Percentiles rank a stretch among this genome's conserved stretches.
phyloP scores from a whole-genome alignment of 331 rosid genomes.

The Telfairia occidentalis region DNA sequence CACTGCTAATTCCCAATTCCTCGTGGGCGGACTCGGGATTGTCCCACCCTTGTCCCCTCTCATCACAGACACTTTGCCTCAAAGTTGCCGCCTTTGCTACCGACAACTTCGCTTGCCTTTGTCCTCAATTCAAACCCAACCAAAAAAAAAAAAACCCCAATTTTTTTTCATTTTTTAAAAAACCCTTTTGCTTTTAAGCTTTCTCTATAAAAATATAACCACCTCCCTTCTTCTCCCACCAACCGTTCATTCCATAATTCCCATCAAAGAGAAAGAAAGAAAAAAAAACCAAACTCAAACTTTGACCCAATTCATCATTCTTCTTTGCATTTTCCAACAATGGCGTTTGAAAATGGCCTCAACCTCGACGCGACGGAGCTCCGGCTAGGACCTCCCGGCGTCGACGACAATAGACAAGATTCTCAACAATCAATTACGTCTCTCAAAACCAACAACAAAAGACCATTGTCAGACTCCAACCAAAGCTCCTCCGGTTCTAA shows the following conservation, averaged over 20 bases:
- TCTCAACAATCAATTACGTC: no score
- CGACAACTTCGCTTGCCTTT: conserved; percentile 12
- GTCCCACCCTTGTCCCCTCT: conserved; percentile 11
- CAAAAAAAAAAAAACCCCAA: background rate
- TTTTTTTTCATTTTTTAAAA: background rate
- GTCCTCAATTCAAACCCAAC: conserved; percentile 7
- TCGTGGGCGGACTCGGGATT: background rate
- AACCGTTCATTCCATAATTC: background rate
- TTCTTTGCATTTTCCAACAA: background rate
- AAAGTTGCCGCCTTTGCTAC: conserved; percentile 8
- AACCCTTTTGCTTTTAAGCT: background rate
- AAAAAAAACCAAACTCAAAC: background rate
- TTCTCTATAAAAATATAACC: conserved; percentile 1
- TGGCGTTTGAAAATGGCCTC: conserved; percentile 40
- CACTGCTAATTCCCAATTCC: background rate
- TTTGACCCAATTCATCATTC: background rate
- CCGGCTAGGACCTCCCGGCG: conserved; percentile 67
- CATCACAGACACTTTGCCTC: conserved; percentile 2
- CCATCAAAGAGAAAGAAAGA: background rate
- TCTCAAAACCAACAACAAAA: conserved; percentile 20
- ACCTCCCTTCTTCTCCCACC: background rate
- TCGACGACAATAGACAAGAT: conserved; percentile 26
- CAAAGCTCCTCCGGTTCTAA: background rate
- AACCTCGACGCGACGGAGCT: conserved; percentile 81
- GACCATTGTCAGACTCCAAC: conserved; percentile 20